Evolutionary conservation across 116 monocot genomes (phyloP).

Genomic region (Posidonia oceanica): DNA sequence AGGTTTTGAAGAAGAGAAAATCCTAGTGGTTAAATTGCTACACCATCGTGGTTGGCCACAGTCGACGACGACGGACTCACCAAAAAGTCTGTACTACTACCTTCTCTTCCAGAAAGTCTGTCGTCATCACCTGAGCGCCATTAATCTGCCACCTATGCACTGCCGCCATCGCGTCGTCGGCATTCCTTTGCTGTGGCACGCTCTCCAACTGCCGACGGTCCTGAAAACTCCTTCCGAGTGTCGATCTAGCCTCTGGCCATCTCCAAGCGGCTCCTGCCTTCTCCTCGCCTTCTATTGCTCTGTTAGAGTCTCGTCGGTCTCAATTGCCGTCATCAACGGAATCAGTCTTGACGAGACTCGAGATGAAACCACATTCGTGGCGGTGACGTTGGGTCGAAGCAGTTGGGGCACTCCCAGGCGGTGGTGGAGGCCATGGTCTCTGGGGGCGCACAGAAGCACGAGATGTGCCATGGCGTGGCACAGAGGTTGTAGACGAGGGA

Average conservation of each 20-base stretch:
- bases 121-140: too few species aligned
- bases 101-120: too few species aligned
- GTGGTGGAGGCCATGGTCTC: conserved; percentile 33
- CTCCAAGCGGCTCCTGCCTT: conserved; percentile 59
- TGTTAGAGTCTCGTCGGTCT: conserved; percentile 49
- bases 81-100: too few species aligned
- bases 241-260: background rate
- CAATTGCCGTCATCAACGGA: conserved; percentile 54
- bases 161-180: too few species aligned
- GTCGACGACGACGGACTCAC: too few species aligned
- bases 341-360: conserved; percentile 26
- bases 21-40: too few species aligned
- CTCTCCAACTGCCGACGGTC: too few species aligned
- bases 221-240: too few species aligned
- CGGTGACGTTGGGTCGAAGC: conserved; percentile 2
- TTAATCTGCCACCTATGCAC: too few species aligned
- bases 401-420: conserved; percentile 81
- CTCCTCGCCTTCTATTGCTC: conserved; percentile 68
- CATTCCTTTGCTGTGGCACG: too few species aligned
- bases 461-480: conserved; percentile 85
- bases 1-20: too few species aligned
- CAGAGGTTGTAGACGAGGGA: conserved; percentile 53
- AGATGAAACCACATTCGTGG: background rate
- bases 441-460: conserved; percentile 51
- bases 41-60: too few species aligned